Base-by-base conservation (phyloP, 2,329 filamentous ascomycete species). In the Rutstroemia sydowiana region DNA sequence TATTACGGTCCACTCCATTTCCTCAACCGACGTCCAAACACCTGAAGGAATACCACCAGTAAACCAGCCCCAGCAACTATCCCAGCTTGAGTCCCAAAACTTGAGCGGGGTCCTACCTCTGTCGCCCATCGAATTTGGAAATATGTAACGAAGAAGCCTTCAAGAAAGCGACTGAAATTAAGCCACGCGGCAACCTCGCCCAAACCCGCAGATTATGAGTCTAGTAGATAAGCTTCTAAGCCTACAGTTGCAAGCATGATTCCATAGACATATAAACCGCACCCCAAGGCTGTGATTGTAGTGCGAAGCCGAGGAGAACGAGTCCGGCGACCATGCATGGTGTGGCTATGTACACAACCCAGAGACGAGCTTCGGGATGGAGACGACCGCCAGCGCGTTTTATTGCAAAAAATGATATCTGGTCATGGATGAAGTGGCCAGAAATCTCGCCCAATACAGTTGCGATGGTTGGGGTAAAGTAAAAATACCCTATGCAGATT, bases 341-440 rank as follows among this genome's bases (percentile, higher is more conserved):
- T 4, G 74, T 68, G 1, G 72, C 68, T 18, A 78, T 53, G 59
- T 71, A 75, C 49, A 75, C 70, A 39, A 73, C 73, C 7, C 68
- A 63, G 13, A 82, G 71, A 5, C 78, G 74, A 5, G 71, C 73
- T 63, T 82, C 78, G 39, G 79, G 77, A 58, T 80, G 75, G 46
- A 82, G 76, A 45, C 68, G 70, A n/a, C 76, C 76, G 5, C 69
- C 61, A 63, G 81, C 72, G 2, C 65, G 62, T 7, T 64, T 62
- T 30, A 75, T 73, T 56, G 75, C 76, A 23, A 68, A 62, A 10
- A 61, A 66, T 5, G 74, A 73, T 8, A 79, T 61, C 3, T 67
- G 54, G 56, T 82, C 78, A 63, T 82, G 76, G 5, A 81, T 66
- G 71, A 72, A 80, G 63, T 81, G 79, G 5, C 79, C 78, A 3